Evolutionary conservation across 352 stramenopile genomes (phyloP).

Genomic region (Globisporangium cylindrosporum): DNA sequence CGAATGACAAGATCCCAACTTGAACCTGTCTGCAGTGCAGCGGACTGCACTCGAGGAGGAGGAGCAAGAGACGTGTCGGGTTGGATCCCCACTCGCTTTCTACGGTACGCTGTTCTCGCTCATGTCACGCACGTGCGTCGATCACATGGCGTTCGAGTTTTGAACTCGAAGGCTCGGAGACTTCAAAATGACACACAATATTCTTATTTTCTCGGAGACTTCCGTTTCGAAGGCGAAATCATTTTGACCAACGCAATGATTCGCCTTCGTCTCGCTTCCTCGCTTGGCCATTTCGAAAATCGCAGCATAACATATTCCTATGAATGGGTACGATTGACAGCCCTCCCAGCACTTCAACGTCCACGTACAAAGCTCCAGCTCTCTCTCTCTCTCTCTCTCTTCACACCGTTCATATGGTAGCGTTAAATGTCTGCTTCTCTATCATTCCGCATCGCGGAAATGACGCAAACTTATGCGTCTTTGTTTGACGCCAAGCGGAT

Average conservation of each 20-base stretch:
- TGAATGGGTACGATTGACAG: background rate
- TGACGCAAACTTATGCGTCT: constrained; percentile 14
- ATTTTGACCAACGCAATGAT: background rate
- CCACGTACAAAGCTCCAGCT: background rate
- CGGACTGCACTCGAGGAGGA: too few species aligned
- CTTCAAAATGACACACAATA: background rate
- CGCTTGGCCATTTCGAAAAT: background rate
- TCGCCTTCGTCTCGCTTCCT: background rate
- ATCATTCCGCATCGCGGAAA: background rate
- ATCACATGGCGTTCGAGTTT: background rate
- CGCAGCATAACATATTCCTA: background rate
- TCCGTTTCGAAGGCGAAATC: background rate
- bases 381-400: background rate
- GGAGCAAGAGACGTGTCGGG: background rate
- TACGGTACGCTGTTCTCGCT: background rate
- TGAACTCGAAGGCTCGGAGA: background rate
- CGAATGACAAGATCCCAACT: background rate
- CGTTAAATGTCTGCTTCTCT: background rate
- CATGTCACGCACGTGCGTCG: background rate
- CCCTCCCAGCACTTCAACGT: background rate
- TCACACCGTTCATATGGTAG: background rate
- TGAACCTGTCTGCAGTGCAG: background rate
- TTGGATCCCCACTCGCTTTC: background rate
- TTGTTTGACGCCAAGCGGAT: background rate
- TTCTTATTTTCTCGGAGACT: background rate